Base-by-base conservation (phyloP, 495 filamentous ascomycete species). In the Penicillium goetzii region DNA sequence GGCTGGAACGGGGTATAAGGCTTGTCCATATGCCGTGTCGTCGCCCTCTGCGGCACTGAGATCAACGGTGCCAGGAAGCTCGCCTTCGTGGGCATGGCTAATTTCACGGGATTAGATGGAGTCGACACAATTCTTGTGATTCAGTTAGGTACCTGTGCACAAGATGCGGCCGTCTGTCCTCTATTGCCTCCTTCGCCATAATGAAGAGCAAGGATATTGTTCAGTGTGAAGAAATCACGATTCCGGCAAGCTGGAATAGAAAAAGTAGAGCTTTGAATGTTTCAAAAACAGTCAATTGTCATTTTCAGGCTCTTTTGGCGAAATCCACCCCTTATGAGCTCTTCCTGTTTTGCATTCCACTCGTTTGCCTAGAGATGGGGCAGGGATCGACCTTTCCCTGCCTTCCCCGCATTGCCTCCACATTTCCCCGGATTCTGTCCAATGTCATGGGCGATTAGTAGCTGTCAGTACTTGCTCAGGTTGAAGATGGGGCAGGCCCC, bases 1-100 rank as follows among this genome's bases (percentile, higher is more conserved):
- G 0, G 84, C 81, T 8, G 86, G 86, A 0, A 88, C 85, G 2
- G 86, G 86, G 61, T 83, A 89, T 25, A 88, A 70, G 3, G 86
- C 86, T 63, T 87, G 85, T 57, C 86, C 86, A 50, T 86, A 83
- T 2, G 75, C 83, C 3, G 83, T 84, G 62, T 87, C 85, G 62
- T 89, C 86, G 54, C 86, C 86, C 73, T 88, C 86, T n/a, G 60
- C 67, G 53, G 80, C 78, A 56, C 75, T 70, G 25, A 88, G 74
- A 64, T 86, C 82, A 43, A 86, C 84, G 0, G 85, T 88, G 6
- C 85, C 85, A 0, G 85, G 84, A 25, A 86, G 77, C 45, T 82
- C 80, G 64, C 78, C 83, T 72, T 86, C 85, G 56, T 84, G 85
- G 9, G 84, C 85, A 69, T 86, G 85, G 61, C 83, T 86, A 33